Percentiles rank a stretch among this genome's conserved stretches.
phyloP scores from a whole-genome alignment of 1,139 yeast species.

The Kodamaea suecica region DNA sequence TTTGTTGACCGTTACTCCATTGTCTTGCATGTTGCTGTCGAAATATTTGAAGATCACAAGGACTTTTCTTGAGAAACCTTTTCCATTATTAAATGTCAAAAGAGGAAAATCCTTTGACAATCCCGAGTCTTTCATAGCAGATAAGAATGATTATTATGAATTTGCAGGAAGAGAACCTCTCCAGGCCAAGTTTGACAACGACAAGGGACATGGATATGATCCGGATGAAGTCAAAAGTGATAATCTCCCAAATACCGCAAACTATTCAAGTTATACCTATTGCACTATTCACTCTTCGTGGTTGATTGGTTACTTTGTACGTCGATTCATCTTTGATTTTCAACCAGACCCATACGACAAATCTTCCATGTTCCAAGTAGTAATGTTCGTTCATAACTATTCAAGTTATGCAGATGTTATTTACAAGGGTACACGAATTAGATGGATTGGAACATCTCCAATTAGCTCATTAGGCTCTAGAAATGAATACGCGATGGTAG shows the following conservation, averaged over 20 bases:
- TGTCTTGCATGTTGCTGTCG: slow-evolving; percentile 2
- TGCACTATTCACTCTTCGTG: slow-evolving; percentile 12
- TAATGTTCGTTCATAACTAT: slow-evolving; percentile 12
- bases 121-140: too few relatives aligned
- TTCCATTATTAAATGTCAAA: too few relatives aligned
- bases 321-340: slow-evolving; percentile 11
- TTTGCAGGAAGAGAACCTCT: too few relatives aligned
- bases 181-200: too few relatives aligned
- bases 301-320: slow-evolving; percentile 11
- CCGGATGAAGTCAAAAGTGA: too few relatives aligned
- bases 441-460: slow-evolving; percentile 14
- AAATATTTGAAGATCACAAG: not conserved
- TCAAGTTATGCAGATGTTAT: slow-evolving; percentile 12
- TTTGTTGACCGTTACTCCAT: not conserved
- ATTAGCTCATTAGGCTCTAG: slow-evolving; percentile 2
- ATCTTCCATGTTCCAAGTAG: slow-evolving; percentile 6
- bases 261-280: slow-evolving; percentile 2
- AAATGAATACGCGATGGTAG: slow-evolving; percentile 6
- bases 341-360: slow-evolving; percentile 9
- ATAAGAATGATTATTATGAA: too few relatives aligned
- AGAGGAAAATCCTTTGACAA: too few relatives aligned
- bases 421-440: slow-evolving; percentile 12
- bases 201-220: too few relatives aligned
- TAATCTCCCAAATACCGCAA: not conserved
- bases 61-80: too few relatives aligned